These are phyloP conservation scores for Sporisorium iseilematis-ciliati DNA, from an alignment of 1,284 basidiomycete genomes.

Conservation along the genomic window DNA sequence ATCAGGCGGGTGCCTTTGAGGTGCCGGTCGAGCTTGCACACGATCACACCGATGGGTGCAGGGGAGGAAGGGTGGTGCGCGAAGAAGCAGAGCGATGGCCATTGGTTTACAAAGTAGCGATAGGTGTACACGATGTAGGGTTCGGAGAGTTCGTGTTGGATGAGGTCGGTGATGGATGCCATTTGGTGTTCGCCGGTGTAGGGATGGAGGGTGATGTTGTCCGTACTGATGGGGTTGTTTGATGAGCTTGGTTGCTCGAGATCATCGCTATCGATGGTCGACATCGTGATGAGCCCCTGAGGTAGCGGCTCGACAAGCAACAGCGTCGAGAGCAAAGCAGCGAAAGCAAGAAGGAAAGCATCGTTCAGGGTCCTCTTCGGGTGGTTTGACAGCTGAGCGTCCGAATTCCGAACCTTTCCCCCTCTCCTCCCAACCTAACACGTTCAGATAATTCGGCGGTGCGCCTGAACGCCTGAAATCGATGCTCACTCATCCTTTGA, in stretches of 20 bases:
- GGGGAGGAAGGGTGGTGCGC: constrained; percentile 66
- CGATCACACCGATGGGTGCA: constrained; percentile 78
- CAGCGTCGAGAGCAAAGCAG: not conserved
- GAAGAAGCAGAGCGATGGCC: constrained; percentile 93
- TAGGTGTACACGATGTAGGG: constrained; percentile 95
- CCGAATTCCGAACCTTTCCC: not conserved
- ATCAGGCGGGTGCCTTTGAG: constrained; percentile 74
- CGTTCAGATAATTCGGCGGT: no score
- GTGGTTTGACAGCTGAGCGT: not conserved
- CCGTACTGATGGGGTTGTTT: no score
- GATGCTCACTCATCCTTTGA: constrained; percentile 7
- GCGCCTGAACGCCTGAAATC: not conserved
- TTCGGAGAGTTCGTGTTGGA: constrained; percentile 76
- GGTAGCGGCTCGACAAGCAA: not conserved
- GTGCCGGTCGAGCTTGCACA: constrained; percentile 94
- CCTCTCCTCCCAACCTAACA: no score
- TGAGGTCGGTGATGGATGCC: constrained; percentile 59
- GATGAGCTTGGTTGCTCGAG: not conserved
- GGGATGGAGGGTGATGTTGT: constrained; percentile 76
- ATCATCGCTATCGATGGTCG: no score
- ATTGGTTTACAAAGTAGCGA: constrained; percentile 78
- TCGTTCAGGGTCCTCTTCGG: not conserved
- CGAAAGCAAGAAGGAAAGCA: not conserved
- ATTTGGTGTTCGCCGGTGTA: constrained; percentile 78
- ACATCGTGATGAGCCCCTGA: not conserved